Evolutionary conservation across 768 basidiomycete species (phyloP).

Genomic region (Trametes villosa): DNA sequence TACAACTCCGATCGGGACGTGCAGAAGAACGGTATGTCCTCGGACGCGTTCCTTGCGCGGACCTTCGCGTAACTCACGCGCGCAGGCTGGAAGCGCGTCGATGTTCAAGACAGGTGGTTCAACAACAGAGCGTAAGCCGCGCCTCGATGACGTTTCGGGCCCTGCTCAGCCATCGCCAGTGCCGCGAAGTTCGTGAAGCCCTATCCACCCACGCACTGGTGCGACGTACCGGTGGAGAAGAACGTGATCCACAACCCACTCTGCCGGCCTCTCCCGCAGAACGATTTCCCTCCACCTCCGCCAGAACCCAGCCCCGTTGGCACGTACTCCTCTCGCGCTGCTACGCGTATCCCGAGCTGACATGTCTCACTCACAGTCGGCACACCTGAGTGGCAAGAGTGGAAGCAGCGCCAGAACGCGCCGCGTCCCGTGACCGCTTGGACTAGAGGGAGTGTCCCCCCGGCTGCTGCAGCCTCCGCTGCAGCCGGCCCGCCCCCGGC

Average conservation of each 20-base stretch:
- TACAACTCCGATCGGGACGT: conserved; percentile 44
- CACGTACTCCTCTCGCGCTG: too few species aligned
- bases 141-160: not conserved
- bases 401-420: not conserved
- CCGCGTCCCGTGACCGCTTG: not conserved
- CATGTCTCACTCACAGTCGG: conserved; percentile 13
- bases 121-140: conserved; percentile 16
- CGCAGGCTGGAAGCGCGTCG: conserved; percentile 52
- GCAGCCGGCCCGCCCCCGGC: not conserved
- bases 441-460: not conserved
- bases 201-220: conserved; percentile 45
- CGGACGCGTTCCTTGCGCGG: too few species aligned
- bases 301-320: conserved; percentile 38
- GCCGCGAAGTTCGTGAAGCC: conserved; percentile 39
- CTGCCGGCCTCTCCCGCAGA: conserved; percentile 50
- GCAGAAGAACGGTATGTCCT: conserved; percentile 49
- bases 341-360: not conserved
- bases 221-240: conserved; percentile 43
- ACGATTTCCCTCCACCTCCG: conserved; percentile 32
- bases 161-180: not conserved
- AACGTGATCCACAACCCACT: conserved; percentile 41
- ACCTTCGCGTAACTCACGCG: not conserved
- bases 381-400: conserved; percentile 25
- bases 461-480: not conserved
- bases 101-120: conserved; percentile 51